Conservation (phyloP, 257 asterid genomes). For the Eucommia ulmoides region DNA sequence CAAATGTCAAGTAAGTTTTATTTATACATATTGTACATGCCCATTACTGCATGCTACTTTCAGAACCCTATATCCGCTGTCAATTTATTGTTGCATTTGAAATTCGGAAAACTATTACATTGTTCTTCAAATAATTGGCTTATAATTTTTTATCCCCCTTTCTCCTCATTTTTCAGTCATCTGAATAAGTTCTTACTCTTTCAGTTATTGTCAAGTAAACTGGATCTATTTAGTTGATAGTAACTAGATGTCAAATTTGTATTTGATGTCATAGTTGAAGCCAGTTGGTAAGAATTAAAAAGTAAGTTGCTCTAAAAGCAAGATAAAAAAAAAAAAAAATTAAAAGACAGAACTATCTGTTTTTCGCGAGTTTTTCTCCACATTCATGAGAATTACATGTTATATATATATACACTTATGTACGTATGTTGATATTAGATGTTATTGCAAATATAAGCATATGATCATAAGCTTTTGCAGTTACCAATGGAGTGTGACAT, state of each 20-base stretch:
- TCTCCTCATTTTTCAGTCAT: not conserved
- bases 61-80: too few relatives aligned
- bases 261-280: too few relatives aligned
- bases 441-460: not conserved
- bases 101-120: not conserved
- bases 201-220: too few relatives aligned
- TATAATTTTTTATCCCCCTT: too few relatives aligned
- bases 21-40: not conserved
- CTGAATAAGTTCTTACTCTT: too few relatives aligned
- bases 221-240: too few relatives aligned
- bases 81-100: not conserved
- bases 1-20: not conserved
- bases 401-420: not conserved
- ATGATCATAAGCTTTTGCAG: not conserved
- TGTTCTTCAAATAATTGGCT: not conserved
- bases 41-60: not conserved
- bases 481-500: conserved; percentile 42
- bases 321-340: too few relatives aligned
- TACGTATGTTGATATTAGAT: not conserved
- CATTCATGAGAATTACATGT: too few relatives aligned
- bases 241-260: too few relatives aligned
- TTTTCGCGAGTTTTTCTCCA: too few relatives aligned
- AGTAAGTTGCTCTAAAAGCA: not conserved
- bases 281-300: not conserved
- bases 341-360: too few relatives aligned